phyloP scores from a whole-genome alignment of 768 basidiomycete species.

The Tricholomella constricta region DNA sequence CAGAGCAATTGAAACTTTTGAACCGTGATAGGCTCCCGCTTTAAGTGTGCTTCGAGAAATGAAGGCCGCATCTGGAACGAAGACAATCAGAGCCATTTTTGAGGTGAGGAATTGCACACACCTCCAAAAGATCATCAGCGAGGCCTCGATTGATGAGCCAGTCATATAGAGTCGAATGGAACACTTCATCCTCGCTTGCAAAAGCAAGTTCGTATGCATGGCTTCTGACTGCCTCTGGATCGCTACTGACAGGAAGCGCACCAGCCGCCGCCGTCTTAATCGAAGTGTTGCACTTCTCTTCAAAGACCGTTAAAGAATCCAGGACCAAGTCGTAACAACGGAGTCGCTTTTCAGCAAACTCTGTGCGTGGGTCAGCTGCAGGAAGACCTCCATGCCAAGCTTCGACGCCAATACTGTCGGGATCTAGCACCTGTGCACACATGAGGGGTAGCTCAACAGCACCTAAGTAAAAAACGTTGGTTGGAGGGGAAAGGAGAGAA shows the following conservation, averaged over 20 bases:
- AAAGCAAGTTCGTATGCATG: slow-evolving; percentile 90
- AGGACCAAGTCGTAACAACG: slow-evolving; percentile 84
- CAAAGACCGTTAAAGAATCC: slow-evolving; percentile 79
- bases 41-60: slow-evolving; percentile 87
- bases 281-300: slow-evolving; percentile 53
- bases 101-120: slow-evolving; percentile 35
- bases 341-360: slow-evolving; percentile 60
- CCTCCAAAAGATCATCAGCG: slow-evolving; percentile 90
- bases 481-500: background rate
- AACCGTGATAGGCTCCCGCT: slow-evolving; percentile 75
- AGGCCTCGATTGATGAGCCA: slow-evolving; percentile 84
- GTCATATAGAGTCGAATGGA: slow-evolving; percentile 92
- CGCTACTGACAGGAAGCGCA: slow-evolving; percentile 36
- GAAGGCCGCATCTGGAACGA: slow-evolving; percentile 71
- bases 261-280: slow-evolving; percentile 22
- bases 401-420: slow-evolving; percentile 71
- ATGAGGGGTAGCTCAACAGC: slow-evolving; percentile 83
- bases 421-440: slow-evolving; percentile 80
- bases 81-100: slow-evolving; percentile 9
- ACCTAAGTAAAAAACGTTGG: slow-evolving; percentile 44
- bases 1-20: slow-evolving; percentile 89
- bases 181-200: slow-evolving; percentile 84
- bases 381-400: slow-evolving; percentile 70
- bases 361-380: slow-evolving; percentile 57
- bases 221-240: slow-evolving; percentile 71